Base-by-base conservation (phyloP, 495 filamentous ascomycete genomes). In the Podospora bellae-mahoneyi region DNA sequence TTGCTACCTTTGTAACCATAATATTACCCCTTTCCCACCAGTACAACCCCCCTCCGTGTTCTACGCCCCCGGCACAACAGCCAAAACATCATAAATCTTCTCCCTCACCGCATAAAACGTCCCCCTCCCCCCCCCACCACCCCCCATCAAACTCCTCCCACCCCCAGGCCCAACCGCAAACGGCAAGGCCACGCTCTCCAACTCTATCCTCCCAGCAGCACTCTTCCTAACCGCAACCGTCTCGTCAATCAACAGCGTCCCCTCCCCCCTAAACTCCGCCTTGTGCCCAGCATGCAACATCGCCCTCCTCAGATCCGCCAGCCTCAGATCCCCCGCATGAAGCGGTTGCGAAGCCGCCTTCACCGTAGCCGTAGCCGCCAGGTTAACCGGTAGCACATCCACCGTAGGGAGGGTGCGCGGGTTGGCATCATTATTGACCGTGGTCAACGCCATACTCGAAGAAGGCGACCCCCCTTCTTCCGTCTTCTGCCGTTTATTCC, bases 181-280 rank as follows among this genome's bases (percentile, higher is more conserved):
- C 9, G 80, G 79, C 66, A 84, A 80, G 64, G 84, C 87, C 18
- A 90, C 87, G 55, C 91, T 92, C 76, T 97, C 95, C 54, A 98
- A 85, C 79, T 97, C 96, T 66, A 99, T 91, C 74, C 86, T 85
- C 0, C 94, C 96, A 4, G 91, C 91, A 0, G 88, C 90, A 4
- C 87, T 90, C 79, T 99, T 99, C 63, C 93, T 84, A 55, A 99
- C 94, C 6, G 92, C 91, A 5, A 98, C 93, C 5, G 84, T 83
- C 18, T 91, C 91, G 71, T 98, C 93, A 63, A 99, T 89, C 26
- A 99, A 80, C 71, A 98, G 80, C 2, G 91, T 96, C 60, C 95
- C 95, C 77, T 97, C 96, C 19, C 95, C 95, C 34, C 91, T 85
- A 77, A 98, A 98, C 78, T 97, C 95, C 3, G 93, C 94, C 30